These are phyloP conservation scores for Gossypium laxum DNA, from an alignment of 441 rosid genomes.

Conservation along the genomic window DNA sequence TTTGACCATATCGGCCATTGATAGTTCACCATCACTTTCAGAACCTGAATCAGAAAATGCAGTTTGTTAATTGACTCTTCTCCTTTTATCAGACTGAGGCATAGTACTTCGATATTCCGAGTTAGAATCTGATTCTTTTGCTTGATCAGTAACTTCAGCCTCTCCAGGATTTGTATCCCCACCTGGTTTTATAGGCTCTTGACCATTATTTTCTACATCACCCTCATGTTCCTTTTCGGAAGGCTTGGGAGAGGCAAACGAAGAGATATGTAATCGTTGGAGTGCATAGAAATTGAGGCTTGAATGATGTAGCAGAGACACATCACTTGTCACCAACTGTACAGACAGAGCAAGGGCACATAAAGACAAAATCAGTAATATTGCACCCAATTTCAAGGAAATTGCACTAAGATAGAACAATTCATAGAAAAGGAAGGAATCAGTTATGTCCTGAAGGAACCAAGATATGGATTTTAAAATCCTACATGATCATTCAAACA, in stretches of 20 bases:
- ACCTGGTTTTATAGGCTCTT: constrained; percentile 18
- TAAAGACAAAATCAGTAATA: background rate
- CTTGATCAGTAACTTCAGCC: constrained; percentile 15
- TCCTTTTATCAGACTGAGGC: constrained; percentile 23
- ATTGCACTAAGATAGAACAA: background rate
- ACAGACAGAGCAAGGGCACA: background rate
- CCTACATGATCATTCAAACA: background rate
- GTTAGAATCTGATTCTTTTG: constrained; percentile 35
- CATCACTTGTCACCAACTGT: constrained; percentile 40
- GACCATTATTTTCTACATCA: constrained; percentile 16
- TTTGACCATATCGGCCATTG: constrained; percentile 58
- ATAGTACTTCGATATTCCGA: constrained; percentile 20
- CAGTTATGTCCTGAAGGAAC: background rate
- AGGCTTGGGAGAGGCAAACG: constrained; percentile 60
- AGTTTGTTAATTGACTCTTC: constrained; percentile 32
- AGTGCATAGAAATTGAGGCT: constrained; percentile 29
- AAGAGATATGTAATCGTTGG: constrained; percentile 53
- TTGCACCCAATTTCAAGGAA: background rate
- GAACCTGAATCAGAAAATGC: constrained; percentile 44
- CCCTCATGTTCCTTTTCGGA: constrained; percentile 35
- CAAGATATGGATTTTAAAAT: background rate
- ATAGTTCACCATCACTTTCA: constrained; percentile 44
- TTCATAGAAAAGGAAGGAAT: background rate
- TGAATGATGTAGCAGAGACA: constrained; percentile 31
- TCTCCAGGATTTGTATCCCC: constrained; percentile 25